Percentiles rank a stretch among this genome's conserved stretches.
Conservation (phyloP, 495 filamentous ascomycete species). For the Acidiella bohemica region DNA sequence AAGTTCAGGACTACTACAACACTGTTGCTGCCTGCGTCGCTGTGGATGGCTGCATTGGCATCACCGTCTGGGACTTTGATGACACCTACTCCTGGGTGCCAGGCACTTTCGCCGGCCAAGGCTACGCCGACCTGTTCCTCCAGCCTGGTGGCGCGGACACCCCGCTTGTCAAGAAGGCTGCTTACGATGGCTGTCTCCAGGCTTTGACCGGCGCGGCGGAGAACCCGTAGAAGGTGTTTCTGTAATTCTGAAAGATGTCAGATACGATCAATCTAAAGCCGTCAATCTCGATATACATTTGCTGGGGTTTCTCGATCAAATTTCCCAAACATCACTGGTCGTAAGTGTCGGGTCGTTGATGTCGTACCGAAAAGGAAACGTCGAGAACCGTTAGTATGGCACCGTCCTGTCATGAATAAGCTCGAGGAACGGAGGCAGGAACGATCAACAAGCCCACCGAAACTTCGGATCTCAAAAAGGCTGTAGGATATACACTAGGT, state of each 20-base stretch:
- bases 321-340: too few relatives aligned
- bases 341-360: too few relatives aligned
- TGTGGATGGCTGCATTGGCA: conserved; percentile 46
- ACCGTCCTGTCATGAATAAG: too few relatives aligned
- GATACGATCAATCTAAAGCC: neutral
- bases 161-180: conserved; percentile 11
- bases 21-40: conserved; percentile 46
- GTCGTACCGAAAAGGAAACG: too few relatives aligned
- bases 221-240: conserved; percentile 1
- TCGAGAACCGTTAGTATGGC: too few relatives aligned
- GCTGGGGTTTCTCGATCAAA: too few relatives aligned
- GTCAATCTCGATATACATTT: neutral
- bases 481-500: too few relatives aligned
- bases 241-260: neutral
- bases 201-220: conserved; percentile 8
- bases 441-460: too few relatives aligned
- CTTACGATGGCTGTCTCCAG: conserved; percentile 14
- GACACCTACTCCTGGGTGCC: conserved; percentile 33
- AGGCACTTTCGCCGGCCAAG: conserved; percentile 22
- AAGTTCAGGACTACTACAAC: conserved; percentile 44
- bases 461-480: too few relatives aligned
- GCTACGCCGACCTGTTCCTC: conserved; percentile 19
- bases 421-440: too few relatives aligned
- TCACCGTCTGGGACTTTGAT: conserved; percentile 55
- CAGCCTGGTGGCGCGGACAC: conserved; percentile 19